These are phyloP conservation scores for Endocarpon pusillum DNA, from an alignment of 495 filamentous ascomycete genomes.

Conservation along the genomic window DNA sequence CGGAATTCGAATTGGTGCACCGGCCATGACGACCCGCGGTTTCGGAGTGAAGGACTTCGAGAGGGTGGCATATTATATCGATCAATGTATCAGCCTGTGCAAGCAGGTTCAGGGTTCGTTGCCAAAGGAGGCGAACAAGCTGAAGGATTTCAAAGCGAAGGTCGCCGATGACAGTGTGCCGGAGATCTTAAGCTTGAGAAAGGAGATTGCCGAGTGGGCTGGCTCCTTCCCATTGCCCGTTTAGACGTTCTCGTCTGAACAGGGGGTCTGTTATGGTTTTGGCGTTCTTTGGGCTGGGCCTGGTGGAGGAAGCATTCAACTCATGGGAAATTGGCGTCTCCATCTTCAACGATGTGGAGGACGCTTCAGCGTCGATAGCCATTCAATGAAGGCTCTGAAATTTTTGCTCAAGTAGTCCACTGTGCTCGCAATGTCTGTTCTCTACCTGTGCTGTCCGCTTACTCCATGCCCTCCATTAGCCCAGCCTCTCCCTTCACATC, in stretches of 20 bases:
- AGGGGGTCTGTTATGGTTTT: too few relatives aligned
- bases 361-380: too few relatives aligned
- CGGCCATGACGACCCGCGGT: slow-evolving; percentile 90
- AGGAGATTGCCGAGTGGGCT: slow-evolving; percentile 83
- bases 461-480: background rate
- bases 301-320: too few relatives aligned
- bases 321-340: too few relatives aligned
- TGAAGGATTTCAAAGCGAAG: slow-evolving; percentile 97
- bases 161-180: slow-evolving; percentile 58
- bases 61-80: slow-evolving; percentile 77
- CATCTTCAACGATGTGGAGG: too few relatives aligned
- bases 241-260: too few relatives aligned
- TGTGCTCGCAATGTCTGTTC: background rate
- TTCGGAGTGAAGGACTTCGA: slow-evolving; percentile 90
- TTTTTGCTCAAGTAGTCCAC: too few relatives aligned
- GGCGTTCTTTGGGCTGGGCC: too few relatives aligned
- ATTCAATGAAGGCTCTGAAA: too few relatives aligned
- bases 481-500: too few relatives aligned
- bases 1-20: slow-evolving; percentile 89
- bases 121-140: slow-evolving; percentile 95
- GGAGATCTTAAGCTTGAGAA: slow-evolving; percentile 65
- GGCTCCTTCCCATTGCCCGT: slow-evolving; percentile 85
- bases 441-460: background rate
- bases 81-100: slow-evolving; percentile 63
- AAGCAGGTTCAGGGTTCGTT: slow-evolving; percentile 67